A percentile compares a stretch with the other conserved stretches of the same genome.
These are phyloP conservation scores for Starmerella potacharoeniae DNA, from an alignment of 805 yeast species.

Conservation along the genomic window DNA sequence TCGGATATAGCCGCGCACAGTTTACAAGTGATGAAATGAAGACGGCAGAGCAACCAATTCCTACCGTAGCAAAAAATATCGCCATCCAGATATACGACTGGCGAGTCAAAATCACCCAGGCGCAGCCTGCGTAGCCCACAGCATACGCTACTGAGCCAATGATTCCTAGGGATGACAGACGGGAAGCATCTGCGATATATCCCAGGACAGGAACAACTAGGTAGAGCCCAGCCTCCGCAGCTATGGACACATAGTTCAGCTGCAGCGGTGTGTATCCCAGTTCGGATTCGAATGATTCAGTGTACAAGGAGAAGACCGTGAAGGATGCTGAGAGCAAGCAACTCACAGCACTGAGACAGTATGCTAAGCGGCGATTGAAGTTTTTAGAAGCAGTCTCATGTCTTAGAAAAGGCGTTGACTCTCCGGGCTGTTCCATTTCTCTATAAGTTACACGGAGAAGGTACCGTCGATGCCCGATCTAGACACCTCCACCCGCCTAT, in stretches of 20 bases:
- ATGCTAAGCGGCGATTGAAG: constrained; percentile 2
- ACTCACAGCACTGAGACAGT: constrained; percentile 13
- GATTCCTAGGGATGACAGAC: constrained; percentile 60
- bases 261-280: constrained; percentile 54
- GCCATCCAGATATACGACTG: constrained; percentile 23
- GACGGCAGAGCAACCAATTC: constrained; percentile 32
- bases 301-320: constrained; percentile 66
- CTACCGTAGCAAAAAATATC: constrained; percentile 28
- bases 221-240: constrained; percentile 72
- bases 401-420: not conserved
- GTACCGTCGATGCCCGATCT: not conserved
- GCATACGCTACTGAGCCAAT: constrained; percentile 49
- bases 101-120: constrained; percentile 8
- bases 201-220: constrained; percentile 74
- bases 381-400: not conserved
- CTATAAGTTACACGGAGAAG: not conserved
- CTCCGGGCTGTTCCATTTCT: not conserved
- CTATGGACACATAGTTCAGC: constrained; percentile 62
- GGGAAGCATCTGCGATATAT: constrained; percentile 71
- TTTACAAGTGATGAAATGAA: constrained; percentile 37
- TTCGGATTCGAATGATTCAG: constrained; percentile 51
- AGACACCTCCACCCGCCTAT: not conserved
- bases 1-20: constrained; percentile 77
- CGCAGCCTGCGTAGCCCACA: constrained; percentile 51
- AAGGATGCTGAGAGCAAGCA: constrained; percentile 74